Percentiles rank a stretch among this genome's conserved stretches.
Evolutionary conservation across 2,329 filamentous ascomycete genomes (phyloP).

Genomic region (Fusarium tanahbumbuense): DNA sequence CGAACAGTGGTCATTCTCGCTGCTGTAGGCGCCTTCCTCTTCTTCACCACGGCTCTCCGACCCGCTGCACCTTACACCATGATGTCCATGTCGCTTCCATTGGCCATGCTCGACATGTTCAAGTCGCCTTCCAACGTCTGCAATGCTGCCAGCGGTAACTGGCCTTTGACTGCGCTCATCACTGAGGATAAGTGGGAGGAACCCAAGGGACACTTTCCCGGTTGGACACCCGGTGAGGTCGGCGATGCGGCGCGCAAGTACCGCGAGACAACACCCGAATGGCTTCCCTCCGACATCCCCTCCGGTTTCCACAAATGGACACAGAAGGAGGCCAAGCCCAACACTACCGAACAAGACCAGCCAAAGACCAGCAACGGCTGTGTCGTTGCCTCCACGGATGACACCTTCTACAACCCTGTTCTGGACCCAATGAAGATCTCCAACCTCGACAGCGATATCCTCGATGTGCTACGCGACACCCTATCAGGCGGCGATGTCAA

Average conservation of each 20-base stretch:
- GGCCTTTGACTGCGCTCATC: constrained; percentile 49
- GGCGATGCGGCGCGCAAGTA: constrained; percentile 43
- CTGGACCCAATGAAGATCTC: constrained; percentile 57
- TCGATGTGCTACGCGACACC: constrained; percentile 43
- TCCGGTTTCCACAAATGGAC: constrained; percentile 48
- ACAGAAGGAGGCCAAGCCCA: constrained; percentile 9
- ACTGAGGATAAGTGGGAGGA: constrained; percentile 43
- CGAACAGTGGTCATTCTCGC: constrained; percentile 23
- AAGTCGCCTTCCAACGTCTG: constrained; percentile 40
- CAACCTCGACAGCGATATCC: constrained; percentile 52
- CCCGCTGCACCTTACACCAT: constrained; percentile 47
- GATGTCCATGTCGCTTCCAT: constrained; percentile 50
- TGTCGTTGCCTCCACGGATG: constrained; percentile 10
- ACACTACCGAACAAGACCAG: not conserved
- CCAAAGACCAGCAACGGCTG: constrained; percentile 13
- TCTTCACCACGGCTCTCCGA: constrained; percentile 40
- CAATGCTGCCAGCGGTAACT: constrained; percentile 36
- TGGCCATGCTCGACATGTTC: constrained; percentile 47
- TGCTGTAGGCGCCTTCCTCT: constrained; percentile 13
- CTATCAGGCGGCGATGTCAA: constrained; percentile 47
- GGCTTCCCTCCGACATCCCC: constrained; percentile 45
- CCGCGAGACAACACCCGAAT: constrained; percentile 42
- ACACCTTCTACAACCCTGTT: constrained; percentile 53
- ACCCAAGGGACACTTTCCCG: constrained; percentile 44
- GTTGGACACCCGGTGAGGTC: constrained; percentile 49